Evolutionary conservation across 2,329 filamentous ascomycete species (phyloP).

Genomic region (Fusarium sp.): DNA sequence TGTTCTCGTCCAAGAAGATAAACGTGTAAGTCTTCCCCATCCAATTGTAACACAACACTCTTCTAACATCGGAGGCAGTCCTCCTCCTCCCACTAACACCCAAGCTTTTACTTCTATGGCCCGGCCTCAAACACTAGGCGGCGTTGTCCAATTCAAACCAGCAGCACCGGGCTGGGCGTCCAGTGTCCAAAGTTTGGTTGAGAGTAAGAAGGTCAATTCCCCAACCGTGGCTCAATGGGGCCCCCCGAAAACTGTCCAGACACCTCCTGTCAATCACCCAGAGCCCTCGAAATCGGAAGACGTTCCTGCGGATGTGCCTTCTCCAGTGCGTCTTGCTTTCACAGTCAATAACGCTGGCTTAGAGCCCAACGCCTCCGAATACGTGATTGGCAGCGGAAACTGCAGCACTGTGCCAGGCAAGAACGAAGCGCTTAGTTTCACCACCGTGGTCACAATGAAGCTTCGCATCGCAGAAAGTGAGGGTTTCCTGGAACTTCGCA

Average conservation of each 20-base stretch:
- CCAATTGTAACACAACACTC: background rate
- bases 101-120: background rate
- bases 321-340: background rate
- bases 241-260: background rate
- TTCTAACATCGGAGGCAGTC: constrained; percentile 9
- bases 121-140: background rate
- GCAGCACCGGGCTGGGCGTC: constrained; percentile 31
- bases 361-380: constrained; percentile 13
- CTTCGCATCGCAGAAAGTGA: constrained; percentile 25
- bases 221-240: constrained; percentile 23
- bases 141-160: constrained; percentile 18
- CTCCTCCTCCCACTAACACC: background rate
- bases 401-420: constrained; percentile 37
- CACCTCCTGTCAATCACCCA: background rate
- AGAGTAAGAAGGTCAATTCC: background rate
- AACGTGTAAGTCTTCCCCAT: constrained; percentile 8
- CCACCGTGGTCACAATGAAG: constrained; percentile 37
- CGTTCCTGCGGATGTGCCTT: background rate
- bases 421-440: constrained; percentile 15
- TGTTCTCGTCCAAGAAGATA: background rate
- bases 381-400: constrained; percentile 33
- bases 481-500: constrained; percentile 40
- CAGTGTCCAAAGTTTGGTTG: constrained; percentile 15
- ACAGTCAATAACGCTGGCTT: background rate
- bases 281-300: no score